A percentile compares a stretch with the other conserved stretches of the same genome.
These are phyloP conservation scores for Hylodesmum podocarpum DNA, from an alignment of 306 rosid genomes.

Conservation along the genomic window DNA sequence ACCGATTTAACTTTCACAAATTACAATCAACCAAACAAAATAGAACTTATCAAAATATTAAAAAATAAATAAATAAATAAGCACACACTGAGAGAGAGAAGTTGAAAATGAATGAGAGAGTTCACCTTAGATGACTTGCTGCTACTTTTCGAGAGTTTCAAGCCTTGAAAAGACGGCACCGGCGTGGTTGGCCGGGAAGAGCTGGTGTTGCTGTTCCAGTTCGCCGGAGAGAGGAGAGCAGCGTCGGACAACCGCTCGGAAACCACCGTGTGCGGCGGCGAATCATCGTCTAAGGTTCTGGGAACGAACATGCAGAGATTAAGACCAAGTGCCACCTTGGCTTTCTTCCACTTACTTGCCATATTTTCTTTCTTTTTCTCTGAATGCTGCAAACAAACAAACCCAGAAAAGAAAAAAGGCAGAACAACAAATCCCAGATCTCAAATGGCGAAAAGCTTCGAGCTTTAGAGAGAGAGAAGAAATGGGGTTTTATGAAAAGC, in stretches of 20 bases:
- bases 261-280: slow-evolving; percentile 52
- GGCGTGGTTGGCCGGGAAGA: slow-evolving; percentile 41
- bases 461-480: slow-evolving; percentile 43
- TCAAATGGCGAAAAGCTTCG: slow-evolving; percentile 45
- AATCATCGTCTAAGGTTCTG: slow-evolving; percentile 66
- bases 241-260: slow-evolving; percentile 81
- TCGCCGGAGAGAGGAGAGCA: slow-evolving; percentile 76
- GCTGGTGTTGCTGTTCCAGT: slow-evolving; percentile 33
- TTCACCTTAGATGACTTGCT: slow-evolving; percentile 53
- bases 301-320: slow-evolving; percentile 86
- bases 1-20: slow-evolving; percentile 5
- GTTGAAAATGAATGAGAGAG: slow-evolving; percentile 2
- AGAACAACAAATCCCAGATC: slow-evolving; percentile 65
- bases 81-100: background rate
- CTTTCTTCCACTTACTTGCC: slow-evolving; percentile 98
- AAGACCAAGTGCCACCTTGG: slow-evolving; percentile 76
- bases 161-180: slow-evolving; percentile 30
- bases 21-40: slow-evolving; percentile 20
- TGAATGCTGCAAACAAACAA: no score
- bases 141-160: slow-evolving; percentile 42
- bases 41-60: background rate
- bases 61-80: background rate
- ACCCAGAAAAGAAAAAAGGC: slow-evolving; percentile 14
- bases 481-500: slow-evolving; percentile 59
- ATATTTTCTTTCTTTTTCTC: no score